Base-by-base conservation (phyloP, 1,284 basidiomycete species). In the Blastosporella zonata region DNA sequence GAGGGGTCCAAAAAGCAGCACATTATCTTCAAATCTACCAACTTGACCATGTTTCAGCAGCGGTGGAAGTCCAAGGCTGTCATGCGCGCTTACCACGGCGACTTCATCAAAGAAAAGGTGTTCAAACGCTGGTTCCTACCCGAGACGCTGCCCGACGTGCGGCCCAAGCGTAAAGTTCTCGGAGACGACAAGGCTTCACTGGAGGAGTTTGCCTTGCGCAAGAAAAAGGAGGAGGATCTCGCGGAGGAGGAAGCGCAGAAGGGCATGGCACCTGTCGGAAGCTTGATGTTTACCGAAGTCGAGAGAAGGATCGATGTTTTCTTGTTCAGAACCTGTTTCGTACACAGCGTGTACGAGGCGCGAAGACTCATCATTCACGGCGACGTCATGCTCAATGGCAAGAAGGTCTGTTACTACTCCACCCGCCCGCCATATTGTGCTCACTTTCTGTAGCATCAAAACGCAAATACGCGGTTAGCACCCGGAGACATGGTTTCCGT, bases 41-140 rank as follows among this genome's bases (percentile, higher is more conserved):
- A 53, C 45, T 78, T 82, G 2, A 87, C 90, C 0, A 79, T 98
- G 43, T 98, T 91, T 71, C 91, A 97, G 69, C 90, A 97, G 64
- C 87, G 95, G 33, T 98, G 93, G 91, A 76, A 75, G 20, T 82
- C 92, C 13, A 98, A 97, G 69, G 79, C 86, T n/a, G 81, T 95
- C 53, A 80, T 93, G 25, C 85, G 95, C 50, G 94, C 84, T 3
- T 99, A 99, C 74, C 96, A 99, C 66, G 95, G 95, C 33, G 95
- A 99, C 77, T 90, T 84, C 69, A 93, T 98, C 55, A 86, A 87
- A 47, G 93, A 96, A 72, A 90, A 87, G 61, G 84, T 86, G 34
- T 98, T 98, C 81, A 95, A 96, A 67, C 84, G 90, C 44, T 96
- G 93, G 90, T 98, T 93, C 67, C 79, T 99, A 18, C 96, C 96